A percentile compares a stretch with the other conserved stretches of the same genome.
Conservation (phyloP, 495 filamentous ascomycete genomes). For the Hypoxylon perforatum region DNA sequence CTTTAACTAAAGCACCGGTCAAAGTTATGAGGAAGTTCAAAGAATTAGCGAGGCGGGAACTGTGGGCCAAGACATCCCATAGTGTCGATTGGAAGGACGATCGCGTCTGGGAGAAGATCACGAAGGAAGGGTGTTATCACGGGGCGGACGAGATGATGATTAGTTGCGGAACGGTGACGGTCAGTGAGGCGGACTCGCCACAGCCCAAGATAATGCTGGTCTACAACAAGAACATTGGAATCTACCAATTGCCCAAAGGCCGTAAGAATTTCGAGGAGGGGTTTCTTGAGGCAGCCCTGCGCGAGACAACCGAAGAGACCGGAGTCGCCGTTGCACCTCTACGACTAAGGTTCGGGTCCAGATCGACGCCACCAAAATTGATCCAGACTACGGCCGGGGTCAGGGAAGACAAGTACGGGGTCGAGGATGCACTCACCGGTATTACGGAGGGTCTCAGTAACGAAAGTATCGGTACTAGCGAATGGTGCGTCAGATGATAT, state of each 20-base stretch:
- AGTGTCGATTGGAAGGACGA: constrained; percentile 42
- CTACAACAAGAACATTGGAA: constrained; percentile 55
- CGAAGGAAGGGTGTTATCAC: constrained; percentile 38
- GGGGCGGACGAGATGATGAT: constrained; percentile 54
- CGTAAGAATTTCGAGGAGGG: constrained; percentile 58
- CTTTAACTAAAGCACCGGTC: constrained; percentile 14
- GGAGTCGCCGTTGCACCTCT: constrained; percentile 52
- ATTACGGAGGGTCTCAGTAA: constrained; percentile 43
- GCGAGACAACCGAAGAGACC: constrained; percentile 60
- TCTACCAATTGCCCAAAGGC: constrained; percentile 60
- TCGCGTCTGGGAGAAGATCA: constrained; percentile 46
- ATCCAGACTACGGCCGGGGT: constrained; percentile 16
- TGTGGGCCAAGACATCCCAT: constrained; percentile 37
- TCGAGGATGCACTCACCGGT: constrained; percentile 42
- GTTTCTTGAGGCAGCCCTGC: constrained; percentile 53
- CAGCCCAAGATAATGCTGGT: constrained; percentile 50
- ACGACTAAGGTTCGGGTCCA: constrained; percentile 50
- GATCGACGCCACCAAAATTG: constrained; percentile 43
- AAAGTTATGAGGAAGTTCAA: constrained; percentile 38
- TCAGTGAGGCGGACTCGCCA: constrained; percentile 47
- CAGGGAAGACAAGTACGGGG: constrained; percentile 23
- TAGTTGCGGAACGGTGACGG: constrained; percentile 58
- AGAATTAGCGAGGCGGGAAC: constrained; percentile 32
- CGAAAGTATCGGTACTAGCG: constrained; percentile 45
- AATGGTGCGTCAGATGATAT: constrained; percentile 39